phyloP scores from a whole-genome alignment of 148 eudicot genomes.

The Drosera capensis region DNA sequence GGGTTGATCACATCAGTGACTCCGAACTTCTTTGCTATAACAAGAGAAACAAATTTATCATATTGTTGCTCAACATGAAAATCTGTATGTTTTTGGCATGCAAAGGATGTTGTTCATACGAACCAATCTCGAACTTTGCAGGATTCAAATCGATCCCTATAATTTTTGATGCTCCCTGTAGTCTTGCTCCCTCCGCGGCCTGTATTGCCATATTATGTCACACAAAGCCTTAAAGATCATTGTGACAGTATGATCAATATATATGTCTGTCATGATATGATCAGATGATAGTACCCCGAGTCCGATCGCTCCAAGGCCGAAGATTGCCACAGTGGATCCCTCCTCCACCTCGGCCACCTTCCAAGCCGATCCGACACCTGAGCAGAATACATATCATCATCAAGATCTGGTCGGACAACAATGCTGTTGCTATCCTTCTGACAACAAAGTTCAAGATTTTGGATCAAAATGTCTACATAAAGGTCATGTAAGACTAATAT shows the following conservation, averaged over 20 bases:
- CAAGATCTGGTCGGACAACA: neutral
- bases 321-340: conserved; percentile 28
- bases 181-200: conserved; percentile 40
- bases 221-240: neutral
- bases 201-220: conserved; percentile 1
- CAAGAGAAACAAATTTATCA: no score
- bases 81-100: neutral
- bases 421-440: no score
- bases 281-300: conserved; percentile 22
- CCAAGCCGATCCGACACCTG: conserved; percentile 43
- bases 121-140: conserved; percentile 26
- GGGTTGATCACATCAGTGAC: conserved; percentile 7
- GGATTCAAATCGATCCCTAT: conserved; percentile 38
- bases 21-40: conserved; percentile 8
- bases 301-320: conserved; percentile 50
- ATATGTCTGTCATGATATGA: neutral
- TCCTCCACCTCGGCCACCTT: conserved; percentile 26
- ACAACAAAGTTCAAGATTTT: no score
- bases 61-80: neutral
- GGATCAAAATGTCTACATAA: no score
- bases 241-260: neutral
- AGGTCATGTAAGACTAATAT: no score
- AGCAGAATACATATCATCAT: neutral
- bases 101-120: neutral
- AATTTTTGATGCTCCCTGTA: conserved; percentile 32